phyloP scores from a whole-genome alignment of 345 rosid species.

The Eucalyptus pauciflora region DNA sequence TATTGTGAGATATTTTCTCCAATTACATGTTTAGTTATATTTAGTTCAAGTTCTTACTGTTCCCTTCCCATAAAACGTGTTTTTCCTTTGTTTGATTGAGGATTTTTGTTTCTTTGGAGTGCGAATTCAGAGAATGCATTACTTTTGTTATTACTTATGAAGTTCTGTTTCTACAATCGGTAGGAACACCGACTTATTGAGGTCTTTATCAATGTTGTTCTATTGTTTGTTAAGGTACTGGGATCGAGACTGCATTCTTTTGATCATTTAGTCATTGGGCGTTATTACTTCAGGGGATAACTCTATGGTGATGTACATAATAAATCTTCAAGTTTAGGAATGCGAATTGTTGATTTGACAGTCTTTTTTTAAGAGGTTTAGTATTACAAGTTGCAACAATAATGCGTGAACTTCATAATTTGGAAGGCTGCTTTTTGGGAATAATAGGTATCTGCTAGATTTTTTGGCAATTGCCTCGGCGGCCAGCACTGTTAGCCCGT shows the following conservation, averaged over 20 bases:
- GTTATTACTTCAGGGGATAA: neutral
- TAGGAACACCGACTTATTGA: neutral
- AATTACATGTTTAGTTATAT: neutral
- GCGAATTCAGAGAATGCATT: neutral
- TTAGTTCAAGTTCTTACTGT: neutral
- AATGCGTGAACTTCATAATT: neutral
- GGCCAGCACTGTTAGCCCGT: neutral
- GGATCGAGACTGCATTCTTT: neutral
- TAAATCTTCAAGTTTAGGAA: neutral
- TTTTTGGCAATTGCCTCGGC: neutral
- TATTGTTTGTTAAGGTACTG: neutral
- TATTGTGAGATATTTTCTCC: neutral
- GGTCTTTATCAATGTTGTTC: neutral
- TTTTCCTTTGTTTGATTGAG: neutral
- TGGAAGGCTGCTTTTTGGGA: neutral
- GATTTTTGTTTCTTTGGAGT: neutral
- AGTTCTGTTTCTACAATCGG: neutral
- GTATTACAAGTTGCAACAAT: neutral
- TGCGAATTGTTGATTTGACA: neutral
- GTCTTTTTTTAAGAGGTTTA: neutral
- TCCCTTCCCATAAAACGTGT: neutral
- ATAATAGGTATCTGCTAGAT: neutral
- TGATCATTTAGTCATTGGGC: neutral
- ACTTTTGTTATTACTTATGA: too few relatives aligned
- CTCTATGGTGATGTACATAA: neutral